Percentiles rank a stretch among this genome's conserved stretches.
Conservation (phyloP, 192 early-diverging fungal species). For the Coemansia biformis region DNA sequence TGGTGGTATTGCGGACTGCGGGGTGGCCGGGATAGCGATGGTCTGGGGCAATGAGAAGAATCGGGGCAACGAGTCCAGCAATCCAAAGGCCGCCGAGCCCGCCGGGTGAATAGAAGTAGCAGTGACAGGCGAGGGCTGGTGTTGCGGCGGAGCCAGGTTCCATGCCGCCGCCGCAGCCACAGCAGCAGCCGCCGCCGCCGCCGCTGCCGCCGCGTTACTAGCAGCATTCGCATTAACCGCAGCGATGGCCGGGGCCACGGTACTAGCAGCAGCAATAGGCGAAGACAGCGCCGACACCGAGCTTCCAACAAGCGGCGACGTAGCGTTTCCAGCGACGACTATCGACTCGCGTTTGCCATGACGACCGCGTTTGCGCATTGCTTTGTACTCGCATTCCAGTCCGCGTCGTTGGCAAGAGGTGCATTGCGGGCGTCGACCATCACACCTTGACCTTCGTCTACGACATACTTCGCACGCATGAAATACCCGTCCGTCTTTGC, state of each 20-base stretch:
- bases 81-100: no score
- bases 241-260: not conserved
- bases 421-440: slow-evolving; percentile 34
- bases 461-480: slow-evolving; percentile 49
- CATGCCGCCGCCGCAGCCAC: no score
- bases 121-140: no score
- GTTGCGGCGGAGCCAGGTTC: no score
- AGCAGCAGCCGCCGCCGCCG: not conserved
- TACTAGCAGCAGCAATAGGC: not conserved
- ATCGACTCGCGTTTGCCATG: slow-evolving; percentile 25
- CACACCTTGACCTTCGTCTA: slow-evolving; percentile 39
- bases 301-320: no score
- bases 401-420: slow-evolving; percentile 38
- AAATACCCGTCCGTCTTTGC: slow-evolving; percentile 49
- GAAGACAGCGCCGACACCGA: slow-evolving; percentile 11
- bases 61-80: no score
- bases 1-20: no score
- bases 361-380: slow-evolving; percentile 49
- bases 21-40: no score
- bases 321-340: not conserved
- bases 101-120: no score
- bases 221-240: no score
- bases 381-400: slow-evolving; percentile 42
- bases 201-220: no score
- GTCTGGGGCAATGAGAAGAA: no score